Base-by-base conservation (phyloP, 768 basidiomycete species). In the Podaxis rugospora region DNA sequence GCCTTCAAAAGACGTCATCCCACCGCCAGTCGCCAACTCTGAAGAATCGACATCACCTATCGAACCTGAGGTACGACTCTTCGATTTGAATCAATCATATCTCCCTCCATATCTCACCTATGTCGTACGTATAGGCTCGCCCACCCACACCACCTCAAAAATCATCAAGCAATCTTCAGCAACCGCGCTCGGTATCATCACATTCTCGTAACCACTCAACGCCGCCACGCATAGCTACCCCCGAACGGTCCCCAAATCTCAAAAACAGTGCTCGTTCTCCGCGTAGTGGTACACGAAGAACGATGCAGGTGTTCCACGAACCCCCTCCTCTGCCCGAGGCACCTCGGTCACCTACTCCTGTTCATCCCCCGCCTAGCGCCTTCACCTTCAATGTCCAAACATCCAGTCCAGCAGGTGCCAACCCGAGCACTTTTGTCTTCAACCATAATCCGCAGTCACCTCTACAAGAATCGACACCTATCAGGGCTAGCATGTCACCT, bases 401-500 rank as follows among this genome's bases (percentile, higher is more conserved):
- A 55, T 28, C 55, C 21, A 37, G 46, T 16, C 58, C 63, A 36
- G 7, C 42, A 10, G 44, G 40, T 36, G 10, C 44, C 52, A 36
- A 27, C 35, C 49, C 51, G 23, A 47, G 18, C 6, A 5, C 25
- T 23, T 46, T 60, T 35, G 32, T n/a, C 13, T 14, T 13, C 3
- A 53, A 16, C n/a, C 53, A 56, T 16, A 66, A 49, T 39, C 52
- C 53, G 32, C 62, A 59, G 25, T 62, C 65, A 13, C 66, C 56
- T 1, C 65, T 67, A 42, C 63, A 68, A 40, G 63, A 66, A 25
- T 70, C 70, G 2, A 70, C 69, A 5, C 70, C 70, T n/a, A 57
- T 67, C 25, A 65, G 63, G 58, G 66, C 70, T 36, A 68, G 66
- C 1, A 66, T 71, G 4, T 69, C 72, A 18, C 73, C 70, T 7